phyloP scores from a whole-genome alignment of 345 rosid species.

The Corchorus capsularis region DNA sequence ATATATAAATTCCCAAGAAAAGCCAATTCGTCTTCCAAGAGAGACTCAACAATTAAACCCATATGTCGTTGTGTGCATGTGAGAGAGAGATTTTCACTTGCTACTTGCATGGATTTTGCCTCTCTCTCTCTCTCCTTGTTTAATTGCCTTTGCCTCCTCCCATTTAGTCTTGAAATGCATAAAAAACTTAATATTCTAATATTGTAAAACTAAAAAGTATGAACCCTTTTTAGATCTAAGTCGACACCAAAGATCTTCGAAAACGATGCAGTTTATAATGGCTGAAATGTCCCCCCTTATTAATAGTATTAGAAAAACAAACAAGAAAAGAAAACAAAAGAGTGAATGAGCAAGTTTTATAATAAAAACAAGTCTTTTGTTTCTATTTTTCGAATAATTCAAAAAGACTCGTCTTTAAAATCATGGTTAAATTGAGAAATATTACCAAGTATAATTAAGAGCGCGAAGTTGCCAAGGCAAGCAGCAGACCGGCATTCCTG shows the following conservation, averaged over 20 bases:
- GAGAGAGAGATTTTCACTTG: not conserved
- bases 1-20: conserved; percentile 4
- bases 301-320: too few relatives aligned
- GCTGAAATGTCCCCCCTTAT: conserved; percentile 4
- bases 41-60: conserved; percentile 2
- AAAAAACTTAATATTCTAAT: conserved; percentile 9
- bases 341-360: not conserved
- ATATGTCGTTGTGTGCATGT: conserved; percentile 19
- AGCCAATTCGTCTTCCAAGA: conserved; percentile 25
- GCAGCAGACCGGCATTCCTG: not conserved
- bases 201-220: conserved; percentile 9
- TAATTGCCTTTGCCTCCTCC: conserved; percentile 25
- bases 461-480: not conserved
- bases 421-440: not conserved
- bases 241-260: conserved; percentile 9
- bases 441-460: not conserved
- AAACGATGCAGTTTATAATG: not conserved
- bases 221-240: conserved; percentile 9
- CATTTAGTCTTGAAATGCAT: conserved; percentile 34
- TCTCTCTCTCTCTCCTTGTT: conserved; percentile 19
- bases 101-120: conserved; percentile 29
- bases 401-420: not conserved
- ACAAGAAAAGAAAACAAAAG: not conserved
- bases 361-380: not conserved
- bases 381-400: not conserved